Evolutionary conservation across 2,329 filamentous ascomycete species (phyloP), one percentile per base, ranked within the genome.

Genomic region (Diaporthe sp.): DNA sequence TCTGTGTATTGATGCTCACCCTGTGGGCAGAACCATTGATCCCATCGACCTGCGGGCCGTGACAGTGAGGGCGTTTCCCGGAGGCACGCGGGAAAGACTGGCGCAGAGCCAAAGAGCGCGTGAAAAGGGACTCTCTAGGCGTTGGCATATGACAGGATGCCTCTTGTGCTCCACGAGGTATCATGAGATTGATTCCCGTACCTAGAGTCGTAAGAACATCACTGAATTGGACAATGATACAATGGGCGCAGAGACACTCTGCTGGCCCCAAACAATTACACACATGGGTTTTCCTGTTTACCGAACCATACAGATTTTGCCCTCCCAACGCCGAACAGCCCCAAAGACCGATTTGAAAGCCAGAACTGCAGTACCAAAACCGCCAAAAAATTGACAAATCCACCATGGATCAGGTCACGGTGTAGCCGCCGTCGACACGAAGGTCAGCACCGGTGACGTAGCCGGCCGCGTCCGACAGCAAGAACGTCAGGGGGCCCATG

Each of bases 391-490:
- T 7, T 13, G 7, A 9, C 92, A 84, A 96, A 96, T 68, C 87
- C 88, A 71, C 91, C 91, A 92, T 3, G 95, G 95, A 80, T 97
- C 34, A 76, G 93, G 96, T 55, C 95, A 90, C 75, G 98, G 86
- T 87, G 96, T 98, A 97, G n/a, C 95, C 95, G 76, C 95, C 95
- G 79, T 97, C 95, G 51, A 97, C 94, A 39, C 94, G 90, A 79
- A 97, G 87, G 79, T 97, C 94, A 1, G 94, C 93, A 5, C 94
- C 92, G 53, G 86, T 86, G 78, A 94, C 89, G 83, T 93, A 94
- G 73, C 86, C 87, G 75, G 90, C 90, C 8, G 93, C 74, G 46
- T 77, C 76, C 5, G 76, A 77, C 58, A 77, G 28, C 67, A 77
- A 34, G 74, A 77, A 77, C 92, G 80, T 93, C 39, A 98, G 95